Evolutionary conservation across 2,329 filamentous ascomycete genomes (phyloP).

Genomic region (Aspergillus brunneoviolaceus): DNA sequence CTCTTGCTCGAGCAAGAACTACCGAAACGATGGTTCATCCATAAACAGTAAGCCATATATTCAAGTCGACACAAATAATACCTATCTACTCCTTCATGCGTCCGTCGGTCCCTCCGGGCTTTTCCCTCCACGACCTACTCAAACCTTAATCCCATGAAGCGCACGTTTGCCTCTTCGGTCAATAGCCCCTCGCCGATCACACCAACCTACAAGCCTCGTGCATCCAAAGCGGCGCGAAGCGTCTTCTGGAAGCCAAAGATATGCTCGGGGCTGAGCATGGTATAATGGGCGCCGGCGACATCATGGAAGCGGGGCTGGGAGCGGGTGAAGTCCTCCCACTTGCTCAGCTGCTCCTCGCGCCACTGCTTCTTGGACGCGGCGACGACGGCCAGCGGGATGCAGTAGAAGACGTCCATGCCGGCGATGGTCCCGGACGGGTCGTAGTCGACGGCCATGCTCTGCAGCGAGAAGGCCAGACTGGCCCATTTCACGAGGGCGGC

Average conservation of each 20-base stretch:
- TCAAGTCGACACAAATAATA: neutral
- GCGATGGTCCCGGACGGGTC: neutral
- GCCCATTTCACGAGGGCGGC: neutral
- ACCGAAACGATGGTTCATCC: neutral
- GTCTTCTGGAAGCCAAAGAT: constrained; percentile 5
- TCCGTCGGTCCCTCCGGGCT: neutral
- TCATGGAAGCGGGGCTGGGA: neutral
- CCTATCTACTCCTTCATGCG: neutral
- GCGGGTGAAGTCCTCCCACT: neutral
- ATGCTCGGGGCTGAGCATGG: constrained; percentile 1
- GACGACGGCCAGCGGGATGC: constrained; percentile 3
- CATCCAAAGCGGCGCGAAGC: neutral
- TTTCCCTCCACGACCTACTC: neutral
- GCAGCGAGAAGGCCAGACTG: constrained; percentile 1
- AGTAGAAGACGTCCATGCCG: constrained; percentile 2
- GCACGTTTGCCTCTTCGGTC: too few species aligned
- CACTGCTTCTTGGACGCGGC: constrained; percentile 1
- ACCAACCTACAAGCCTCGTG: neutral
- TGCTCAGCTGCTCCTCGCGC: constrained; percentile 2
- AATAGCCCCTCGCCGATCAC: too few species aligned
- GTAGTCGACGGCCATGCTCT: constrained; percentile 2
- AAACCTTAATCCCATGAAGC: neutral
- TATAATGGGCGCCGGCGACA: constrained; percentile 1
- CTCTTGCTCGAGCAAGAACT: neutral
- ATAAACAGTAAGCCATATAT: neutral